phyloP scores from a whole-genome alignment of 345 rosid species.

The Camelina laxa region DNA sequence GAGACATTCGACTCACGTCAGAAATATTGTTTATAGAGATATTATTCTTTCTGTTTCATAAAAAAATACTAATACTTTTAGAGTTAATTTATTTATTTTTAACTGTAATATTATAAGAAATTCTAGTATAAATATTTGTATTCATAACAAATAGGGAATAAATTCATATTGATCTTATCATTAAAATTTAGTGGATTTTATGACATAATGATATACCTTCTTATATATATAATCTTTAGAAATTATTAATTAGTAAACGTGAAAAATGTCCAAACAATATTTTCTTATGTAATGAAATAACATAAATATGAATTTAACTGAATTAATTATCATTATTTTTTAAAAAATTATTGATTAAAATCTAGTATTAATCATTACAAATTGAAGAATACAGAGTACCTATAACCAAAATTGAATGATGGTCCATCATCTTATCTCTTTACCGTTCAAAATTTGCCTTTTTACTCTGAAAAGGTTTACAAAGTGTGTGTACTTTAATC shows the following conservation, averaged over 20 bases:
- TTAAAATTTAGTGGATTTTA: neutral
- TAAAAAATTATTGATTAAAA: neutral
- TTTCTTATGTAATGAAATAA: neutral
- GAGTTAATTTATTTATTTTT: neutral
- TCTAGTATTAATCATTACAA: slow-evolving; percentile 21
- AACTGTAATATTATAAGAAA: neutral
- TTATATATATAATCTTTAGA: too few relatives aligned
- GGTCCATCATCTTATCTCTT: slow-evolving; percentile 32
- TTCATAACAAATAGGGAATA: neutral
- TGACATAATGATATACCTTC: neutral
- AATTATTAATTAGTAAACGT: neutral
- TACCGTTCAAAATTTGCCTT: neutral
- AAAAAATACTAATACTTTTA: too few relatives aligned
- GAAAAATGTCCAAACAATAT: neutral
- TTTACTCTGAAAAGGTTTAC: neutral
- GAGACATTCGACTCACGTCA: neutral
- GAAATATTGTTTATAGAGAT: neutral
- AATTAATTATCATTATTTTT: neutral
- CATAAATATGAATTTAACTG: neutral
- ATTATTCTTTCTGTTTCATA: neutral
- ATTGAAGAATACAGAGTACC: slow-evolving; percentile 11
- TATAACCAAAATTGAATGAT: slow-evolving; percentile 28
- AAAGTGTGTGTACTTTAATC: neutral
- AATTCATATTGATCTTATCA: neutral
- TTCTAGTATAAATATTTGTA: too few relatives aligned